Evolutionary conservation across 331 rosid species (phyloP).

Genomic region (Malus hybrid): DNA sequence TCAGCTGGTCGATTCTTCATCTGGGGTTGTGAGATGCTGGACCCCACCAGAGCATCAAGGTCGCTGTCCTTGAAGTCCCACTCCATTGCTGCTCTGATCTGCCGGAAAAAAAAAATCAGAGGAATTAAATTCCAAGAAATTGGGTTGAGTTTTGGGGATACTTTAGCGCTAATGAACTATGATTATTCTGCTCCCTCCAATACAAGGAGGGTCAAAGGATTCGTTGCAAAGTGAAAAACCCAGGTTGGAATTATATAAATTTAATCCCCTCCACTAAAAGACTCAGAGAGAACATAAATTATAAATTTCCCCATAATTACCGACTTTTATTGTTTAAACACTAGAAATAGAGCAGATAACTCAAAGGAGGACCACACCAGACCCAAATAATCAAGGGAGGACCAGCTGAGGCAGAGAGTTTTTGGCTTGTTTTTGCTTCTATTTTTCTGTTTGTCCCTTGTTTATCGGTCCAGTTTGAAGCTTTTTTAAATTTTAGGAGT

Average conservation of each 20-base stretch:
- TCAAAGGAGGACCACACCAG: background rate
- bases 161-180: background rate
- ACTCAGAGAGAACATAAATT: background rate
- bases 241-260: slow-evolving; percentile 8
- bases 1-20: slow-evolving; percentile 5
- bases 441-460: slow-evolving; percentile 5
- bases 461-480: background rate
- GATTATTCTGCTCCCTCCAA: slow-evolving; percentile 16
- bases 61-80: slow-evolving; percentile 31
- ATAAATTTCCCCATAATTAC: background rate
- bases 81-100: slow-evolving; percentile 13
- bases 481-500: background rate
- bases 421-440: slow-evolving; percentile 9
- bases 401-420: slow-evolving; percentile 9
- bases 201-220: slow-evolving; percentile 19
- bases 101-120: background rate
- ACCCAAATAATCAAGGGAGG: background rate
- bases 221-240: background rate
- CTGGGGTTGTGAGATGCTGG: slow-evolving; percentile 6
- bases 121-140: slow-evolving; percentile 2
- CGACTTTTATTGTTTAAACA: background rate
- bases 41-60: slow-evolving; percentile 12
- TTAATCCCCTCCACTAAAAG: background rate
- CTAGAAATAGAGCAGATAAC: background rate
- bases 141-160: background rate